Evolutionary conservation across 352 stramenopile species (phyloP).

Genomic region (Pilasporangium apinafurcum): DNA sequence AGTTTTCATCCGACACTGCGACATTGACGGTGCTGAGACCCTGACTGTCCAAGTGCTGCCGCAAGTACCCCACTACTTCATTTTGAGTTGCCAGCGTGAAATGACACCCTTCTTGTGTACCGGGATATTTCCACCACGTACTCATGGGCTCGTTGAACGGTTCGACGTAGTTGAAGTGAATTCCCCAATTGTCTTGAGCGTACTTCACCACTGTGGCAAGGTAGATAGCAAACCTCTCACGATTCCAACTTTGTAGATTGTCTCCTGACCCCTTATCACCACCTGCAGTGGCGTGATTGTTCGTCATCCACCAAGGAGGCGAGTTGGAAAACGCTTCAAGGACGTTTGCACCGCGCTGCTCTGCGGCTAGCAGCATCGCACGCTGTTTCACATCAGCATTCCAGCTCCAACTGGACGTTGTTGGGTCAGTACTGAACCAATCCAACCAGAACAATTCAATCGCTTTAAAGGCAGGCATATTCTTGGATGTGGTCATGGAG

Average conservation of each 20-base stretch:
- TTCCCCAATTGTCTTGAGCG: slow-evolving; percentile 31
- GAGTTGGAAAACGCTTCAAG: slow-evolving; percentile 54
- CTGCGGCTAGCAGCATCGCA: slow-evolving; percentile 28
- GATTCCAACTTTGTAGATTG: slow-evolving; percentile 45
- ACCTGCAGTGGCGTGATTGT: slow-evolving; percentile 42
- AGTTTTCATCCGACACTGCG: slow-evolving; percentile 49
- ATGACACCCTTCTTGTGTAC: slow-evolving; percentile 45
- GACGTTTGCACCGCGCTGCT: slow-evolving; percentile 25
- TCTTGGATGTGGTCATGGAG: slow-evolving; percentile 32
- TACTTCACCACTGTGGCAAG: slow-evolving; percentile 32
- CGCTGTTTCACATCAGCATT: slow-evolving; percentile 31
- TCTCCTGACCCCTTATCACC: slow-evolving; percentile 24
- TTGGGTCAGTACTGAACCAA: slow-evolving; percentile 30
- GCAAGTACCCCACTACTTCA: slow-evolving; percentile 27
- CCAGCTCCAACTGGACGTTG: slow-evolving; percentile 46
- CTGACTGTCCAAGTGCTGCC: slow-evolving; percentile 22
- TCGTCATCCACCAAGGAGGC: slow-evolving; percentile 62
- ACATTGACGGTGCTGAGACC: slow-evolving; percentile 22
- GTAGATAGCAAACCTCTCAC: slow-evolving; percentile 38
- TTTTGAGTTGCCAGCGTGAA: slow-evolving; percentile 36
- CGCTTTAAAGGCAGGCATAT: slow-evolving; percentile 45
- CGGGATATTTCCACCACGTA: slow-evolving; percentile 37
- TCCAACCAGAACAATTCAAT: slow-evolving; percentile 60
- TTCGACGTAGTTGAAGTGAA: slow-evolving; percentile 49
- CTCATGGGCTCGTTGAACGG: slow-evolving; percentile 56